A percentile compares a stretch with the other conserved stretches of the same genome.
These are phyloP conservation scores for Ceratobasidium sp. DNA, from an alignment of 1,284 basidiomycete species.

Conservation along the genomic window DNA sequence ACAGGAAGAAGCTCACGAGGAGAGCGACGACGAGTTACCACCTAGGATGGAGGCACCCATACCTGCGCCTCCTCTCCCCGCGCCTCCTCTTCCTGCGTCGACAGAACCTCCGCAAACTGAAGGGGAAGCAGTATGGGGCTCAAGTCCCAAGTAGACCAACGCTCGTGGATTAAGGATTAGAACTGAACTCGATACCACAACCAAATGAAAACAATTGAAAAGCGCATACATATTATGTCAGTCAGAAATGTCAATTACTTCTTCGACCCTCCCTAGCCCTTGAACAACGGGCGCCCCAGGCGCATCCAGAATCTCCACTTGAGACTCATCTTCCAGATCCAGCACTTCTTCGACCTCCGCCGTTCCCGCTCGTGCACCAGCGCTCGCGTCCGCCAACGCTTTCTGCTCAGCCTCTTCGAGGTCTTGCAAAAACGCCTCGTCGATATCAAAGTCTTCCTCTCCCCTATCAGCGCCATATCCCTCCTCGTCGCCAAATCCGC, in stretches of 20 bases:
- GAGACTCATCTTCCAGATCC: conserved; percentile 74
- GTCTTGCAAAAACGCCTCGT: conserved; percentile 59
- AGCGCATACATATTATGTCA: conserved; percentile 50
- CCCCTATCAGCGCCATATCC: conserved; percentile 51
- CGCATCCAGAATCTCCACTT: conserved; percentile 65
- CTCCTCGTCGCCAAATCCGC: conserved; percentile 22
- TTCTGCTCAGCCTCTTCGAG: conserved; percentile 56
- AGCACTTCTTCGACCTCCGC: conserved; percentile 62
- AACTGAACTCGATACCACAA: neutral
- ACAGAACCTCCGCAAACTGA: neutral
- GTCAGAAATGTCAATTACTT: conserved; percentile 68
- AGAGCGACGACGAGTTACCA: conserved; percentile 22
- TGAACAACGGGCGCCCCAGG: conserved; percentile 57
- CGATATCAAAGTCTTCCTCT: conserved; percentile 57
- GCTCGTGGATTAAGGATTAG: neutral
- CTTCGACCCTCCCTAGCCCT: conserved; percentile 50
- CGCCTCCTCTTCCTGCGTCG: neutral
- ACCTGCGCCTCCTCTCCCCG: neutral
- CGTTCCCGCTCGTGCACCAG: conserved; percentile 44
- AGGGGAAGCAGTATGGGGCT: conserved; percentile 35
- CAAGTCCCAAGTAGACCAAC: neutral
- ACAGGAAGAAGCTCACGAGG: conserved; percentile 23
- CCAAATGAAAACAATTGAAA: conserved; percentile 13
- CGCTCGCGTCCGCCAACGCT: conserved; percentile 59
- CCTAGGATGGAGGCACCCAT: conserved; percentile 14